Evolutionary conservation across 208 protist species (phyloP).

Genomic region (Leptomonas pyrrhocoris): DNA sequence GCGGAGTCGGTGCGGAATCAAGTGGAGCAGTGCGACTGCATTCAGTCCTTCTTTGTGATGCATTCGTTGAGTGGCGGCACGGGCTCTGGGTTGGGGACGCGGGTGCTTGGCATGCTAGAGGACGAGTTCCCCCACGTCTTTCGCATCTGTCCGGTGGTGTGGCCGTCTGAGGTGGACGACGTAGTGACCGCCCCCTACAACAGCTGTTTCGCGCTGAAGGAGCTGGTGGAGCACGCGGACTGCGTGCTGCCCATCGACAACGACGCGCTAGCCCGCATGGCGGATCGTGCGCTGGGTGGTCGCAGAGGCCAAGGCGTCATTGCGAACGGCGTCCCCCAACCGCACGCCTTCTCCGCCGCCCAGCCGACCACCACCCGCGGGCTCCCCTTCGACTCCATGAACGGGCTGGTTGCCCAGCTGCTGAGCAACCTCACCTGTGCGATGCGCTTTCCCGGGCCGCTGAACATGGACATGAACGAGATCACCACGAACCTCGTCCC

Average conservation of each 20-base stretch:
- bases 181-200: slow-evolving; percentile 97
- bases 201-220: slow-evolving; percentile 86
- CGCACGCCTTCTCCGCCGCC: slow-evolving; percentile 61
- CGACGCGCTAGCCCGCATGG: slow-evolving; percentile 88
- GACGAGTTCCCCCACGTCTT: slow-evolving; percentile 94
- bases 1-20: slow-evolving; percentile 82
- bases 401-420: slow-evolving; percentile 94
- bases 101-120: slow-evolving; percentile 90
- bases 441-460: slow-evolving; percentile 93
- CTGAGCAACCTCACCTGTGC: slow-evolving; percentile 94
- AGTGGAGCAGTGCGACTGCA: slow-evolving; percentile 94
- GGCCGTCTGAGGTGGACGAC: slow-evolving; percentile 93
- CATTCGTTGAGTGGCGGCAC: slow-evolving; percentile 97
- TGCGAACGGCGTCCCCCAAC: slow-evolving; percentile 37
- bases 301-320: slow-evolving; percentile 13
- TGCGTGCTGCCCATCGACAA: slow-evolving; percentile 96
- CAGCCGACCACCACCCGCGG: slow-evolving; percentile 75
- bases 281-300: slow-evolving; percentile 52
- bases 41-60: slow-evolving; percentile 95
- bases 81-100: slow-evolving; percentile 95
- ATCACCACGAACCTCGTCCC: slow-evolving; percentile 98
- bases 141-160: slow-evolving; percentile 88
- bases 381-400: slow-evolving; percentile 96
- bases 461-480: slow-evolving; percentile 98
- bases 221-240: slow-evolving; percentile 94